These are phyloP conservation scores for Boletus subcaerulescens DNA, from an alignment of 768 basidiomycete genomes.

Conservation along the genomic window DNA sequence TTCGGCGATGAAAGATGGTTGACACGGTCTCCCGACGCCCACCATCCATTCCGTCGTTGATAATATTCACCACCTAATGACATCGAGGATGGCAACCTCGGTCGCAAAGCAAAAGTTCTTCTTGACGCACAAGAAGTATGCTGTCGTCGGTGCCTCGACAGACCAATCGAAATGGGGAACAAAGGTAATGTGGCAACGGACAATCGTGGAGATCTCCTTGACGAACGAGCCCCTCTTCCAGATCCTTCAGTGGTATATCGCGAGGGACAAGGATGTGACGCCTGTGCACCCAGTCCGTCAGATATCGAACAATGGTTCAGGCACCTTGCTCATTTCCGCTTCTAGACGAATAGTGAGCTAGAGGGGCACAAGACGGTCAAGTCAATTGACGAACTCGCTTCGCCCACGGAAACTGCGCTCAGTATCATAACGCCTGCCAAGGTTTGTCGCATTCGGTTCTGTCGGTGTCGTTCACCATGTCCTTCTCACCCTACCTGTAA, in stretches of 20 bases:
- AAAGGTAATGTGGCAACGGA: slow-evolving; percentile 42
- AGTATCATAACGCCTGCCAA: slow-evolving; percentile 78
- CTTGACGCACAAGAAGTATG: slow-evolving; percentile 60
- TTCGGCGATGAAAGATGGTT: not conserved
- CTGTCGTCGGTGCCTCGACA: slow-evolving; percentile 82
- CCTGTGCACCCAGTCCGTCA: slow-evolving; percentile 71
- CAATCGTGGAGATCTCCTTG: not conserved
- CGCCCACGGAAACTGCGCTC: slow-evolving; percentile 65
- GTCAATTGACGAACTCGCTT: slow-evolving; percentile 53
- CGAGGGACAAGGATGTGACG: slow-evolving; percentile 53
- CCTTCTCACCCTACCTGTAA: not conserved
- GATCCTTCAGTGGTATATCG: slow-evolving; percentile 79
- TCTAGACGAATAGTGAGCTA: slow-evolving; percentile 65
- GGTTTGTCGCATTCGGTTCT: slow-evolving; percentile 33
- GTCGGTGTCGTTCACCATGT: not conserved
- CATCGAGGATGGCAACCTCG: slow-evolving; percentile 26
- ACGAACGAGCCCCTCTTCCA: slow-evolving; percentile 24
- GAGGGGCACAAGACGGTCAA: slow-evolving; percentile 60
- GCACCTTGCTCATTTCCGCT: not conserved
- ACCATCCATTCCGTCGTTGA: not conserved
- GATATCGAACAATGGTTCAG: not conserved
- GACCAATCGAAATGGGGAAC: slow-evolving; percentile 78
- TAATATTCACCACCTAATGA: slow-evolving; percentile 5
- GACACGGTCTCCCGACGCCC: not conserved
- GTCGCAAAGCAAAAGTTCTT: slow-evolving; percentile 52